These are phyloP conservation scores for Erysimum cheiranthoides DNA, from an alignment of 345 rosid genomes.

Conservation along the genomic window DNA sequence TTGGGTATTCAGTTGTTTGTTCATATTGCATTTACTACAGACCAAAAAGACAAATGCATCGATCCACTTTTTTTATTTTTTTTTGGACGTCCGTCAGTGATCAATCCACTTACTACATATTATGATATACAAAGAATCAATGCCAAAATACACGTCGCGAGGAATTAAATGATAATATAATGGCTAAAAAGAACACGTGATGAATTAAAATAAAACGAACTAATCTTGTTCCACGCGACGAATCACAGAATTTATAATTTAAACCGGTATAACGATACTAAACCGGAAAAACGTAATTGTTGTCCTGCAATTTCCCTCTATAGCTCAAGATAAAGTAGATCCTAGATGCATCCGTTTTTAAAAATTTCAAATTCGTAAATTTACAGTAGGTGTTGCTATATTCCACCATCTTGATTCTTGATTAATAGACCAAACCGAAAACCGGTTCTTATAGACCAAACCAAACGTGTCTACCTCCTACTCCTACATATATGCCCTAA, in stretches of 20 bases:
- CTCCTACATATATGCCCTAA: neutral
- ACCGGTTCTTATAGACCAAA: neutral
- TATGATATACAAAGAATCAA: neutral
- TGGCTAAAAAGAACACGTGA: slow-evolving; percentile 4
- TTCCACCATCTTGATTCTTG: neutral
- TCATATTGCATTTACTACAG: neutral
- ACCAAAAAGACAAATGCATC: neutral
- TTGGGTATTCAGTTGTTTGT: too few relatives aligned
- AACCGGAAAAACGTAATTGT: neutral
- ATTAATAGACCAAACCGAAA: neutral
- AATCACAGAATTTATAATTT: neutral
- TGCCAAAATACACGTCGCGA: slow-evolving; percentile 19
- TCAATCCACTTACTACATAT: neutral
- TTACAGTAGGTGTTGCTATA: neutral
- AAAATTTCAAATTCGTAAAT: neutral
- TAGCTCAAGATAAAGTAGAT: neutral
- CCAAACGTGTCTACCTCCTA: neutral
- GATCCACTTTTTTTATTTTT: neutral
- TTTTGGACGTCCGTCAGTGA: too few relatives aligned
- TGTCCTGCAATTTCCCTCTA: neutral
- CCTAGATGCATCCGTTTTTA: neutral
- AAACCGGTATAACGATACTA: neutral
- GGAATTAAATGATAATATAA: neutral
- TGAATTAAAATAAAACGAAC: neutral
- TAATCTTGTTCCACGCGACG: too few relatives aligned